Evolutionary conservation across 2,329 filamentous ascomycete species (phyloP).

Genomic region (Exophiala xenobiotica): DNA sequence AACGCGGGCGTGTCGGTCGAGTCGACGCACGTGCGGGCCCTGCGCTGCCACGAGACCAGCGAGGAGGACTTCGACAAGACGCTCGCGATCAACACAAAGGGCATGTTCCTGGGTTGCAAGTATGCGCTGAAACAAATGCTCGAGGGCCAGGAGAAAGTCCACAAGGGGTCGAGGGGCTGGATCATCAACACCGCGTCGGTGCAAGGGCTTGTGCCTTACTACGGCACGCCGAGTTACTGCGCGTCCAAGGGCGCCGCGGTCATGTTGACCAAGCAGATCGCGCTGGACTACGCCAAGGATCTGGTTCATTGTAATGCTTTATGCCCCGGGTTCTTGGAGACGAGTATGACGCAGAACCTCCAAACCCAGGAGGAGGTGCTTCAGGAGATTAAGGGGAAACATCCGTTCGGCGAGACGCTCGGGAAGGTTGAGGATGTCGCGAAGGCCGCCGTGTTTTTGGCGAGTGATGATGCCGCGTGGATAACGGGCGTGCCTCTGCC

Average conservation of each 20-base stretch:
- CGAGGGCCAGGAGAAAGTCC: conserved; percentile 17
- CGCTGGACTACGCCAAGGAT: conserved; percentile 44
- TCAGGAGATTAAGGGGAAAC: conserved; percentile 15
- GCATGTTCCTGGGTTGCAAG: conserved; percentile 92
- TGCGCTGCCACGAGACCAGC: conserved; percentile 25
- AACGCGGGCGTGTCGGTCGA: conserved; percentile 72
- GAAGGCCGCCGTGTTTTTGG: conserved; percentile 45
- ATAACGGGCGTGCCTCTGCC: conserved; percentile 47
- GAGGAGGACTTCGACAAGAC: conserved; percentile 93
- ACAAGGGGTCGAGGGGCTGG: conserved; percentile 21
- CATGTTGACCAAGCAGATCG: conserved; percentile 48
- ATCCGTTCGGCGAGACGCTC: conserved; percentile 17
- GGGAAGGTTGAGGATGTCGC: conserved; percentile 37
- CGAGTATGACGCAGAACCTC: conserved; percentile 41
- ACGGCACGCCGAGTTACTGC: conserved; percentile 38
- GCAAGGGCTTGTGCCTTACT: conserved; percentile 20
- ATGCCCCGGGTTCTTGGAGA: conserved; percentile 42
- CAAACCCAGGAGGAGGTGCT: conserved; percentile 34
- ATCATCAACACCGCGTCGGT: conserved; percentile 47
- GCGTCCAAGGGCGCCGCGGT: conserved; percentile 50
- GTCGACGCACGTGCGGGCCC: conserved; percentile 14
- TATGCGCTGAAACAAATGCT: conserved; percentile 63
- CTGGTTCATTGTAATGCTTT: conserved; percentile 45
- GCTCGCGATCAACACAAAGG: conserved; percentile 92
- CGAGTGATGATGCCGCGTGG: conserved; percentile 49